Percentiles rank a stretch among this genome's conserved stretches.
Conservation (phyloP, 2,329 filamentous ascomycete species). For the Emergomyces orientalis region DNA sequence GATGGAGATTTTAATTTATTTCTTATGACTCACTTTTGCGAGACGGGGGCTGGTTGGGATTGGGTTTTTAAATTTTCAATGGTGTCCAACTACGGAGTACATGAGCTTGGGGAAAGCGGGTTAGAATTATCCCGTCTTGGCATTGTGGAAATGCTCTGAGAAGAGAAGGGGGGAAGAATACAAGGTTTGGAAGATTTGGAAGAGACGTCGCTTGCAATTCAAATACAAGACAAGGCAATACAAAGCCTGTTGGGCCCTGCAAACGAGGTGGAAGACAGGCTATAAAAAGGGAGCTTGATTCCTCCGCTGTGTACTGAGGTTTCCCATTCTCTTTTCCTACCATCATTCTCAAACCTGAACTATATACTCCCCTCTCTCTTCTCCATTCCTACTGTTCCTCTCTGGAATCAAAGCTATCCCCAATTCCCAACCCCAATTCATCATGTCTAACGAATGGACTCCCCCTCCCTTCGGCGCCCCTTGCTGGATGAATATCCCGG, state of each 20-base stretch:
- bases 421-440: background rate
- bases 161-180: background rate
- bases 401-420: background rate
- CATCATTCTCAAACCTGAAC: background rate
- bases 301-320: background rate
- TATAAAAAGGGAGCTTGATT: background rate
- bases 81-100: no score
- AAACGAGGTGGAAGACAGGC: background rate
- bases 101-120: background rate
- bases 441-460: constrained; percentile 12
- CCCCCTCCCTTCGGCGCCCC: constrained; percentile 17
- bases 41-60: background rate
- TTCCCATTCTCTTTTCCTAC: background rate
- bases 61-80: background rate
- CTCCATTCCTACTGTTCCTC: no score
- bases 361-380: background rate
- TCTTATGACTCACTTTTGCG: background rate
- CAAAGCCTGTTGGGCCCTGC: background rate
- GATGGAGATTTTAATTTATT: background rate
- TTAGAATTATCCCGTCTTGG: background rate
- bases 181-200: background rate
- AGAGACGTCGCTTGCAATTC: background rate
- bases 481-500: constrained; percentile 21
- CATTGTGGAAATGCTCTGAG: background rate
- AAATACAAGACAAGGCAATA: background rate